phyloP scores from a whole-genome alignment of 2,329 filamentous ascomycete species.

The Cryphonectria radicalis region DNA sequence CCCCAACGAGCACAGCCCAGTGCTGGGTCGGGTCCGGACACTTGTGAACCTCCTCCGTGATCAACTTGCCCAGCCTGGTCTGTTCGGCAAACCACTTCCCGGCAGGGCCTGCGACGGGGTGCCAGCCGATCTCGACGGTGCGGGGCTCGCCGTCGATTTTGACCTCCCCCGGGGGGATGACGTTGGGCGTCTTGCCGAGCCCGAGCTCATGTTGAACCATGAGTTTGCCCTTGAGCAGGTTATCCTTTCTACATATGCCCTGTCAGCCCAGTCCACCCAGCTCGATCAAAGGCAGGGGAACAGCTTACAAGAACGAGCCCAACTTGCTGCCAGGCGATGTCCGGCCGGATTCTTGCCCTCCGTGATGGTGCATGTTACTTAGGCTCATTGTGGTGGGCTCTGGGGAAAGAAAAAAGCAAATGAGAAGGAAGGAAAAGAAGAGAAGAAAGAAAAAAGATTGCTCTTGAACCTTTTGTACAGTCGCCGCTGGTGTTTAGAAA shows the following conservation, averaged over 20 bases:
- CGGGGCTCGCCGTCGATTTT: constrained; percentile 43
- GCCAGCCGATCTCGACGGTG: constrained; percentile 60
- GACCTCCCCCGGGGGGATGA: constrained; percentile 46
- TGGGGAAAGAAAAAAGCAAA: background rate
- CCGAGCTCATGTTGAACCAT: constrained; percentile 49
- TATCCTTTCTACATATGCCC: constrained; percentile 33
- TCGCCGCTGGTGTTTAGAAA: background rate
- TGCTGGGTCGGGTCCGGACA: constrained; percentile 65
- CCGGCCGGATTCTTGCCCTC: constrained; percentile 18
- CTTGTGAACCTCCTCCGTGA: constrained; percentile 57
- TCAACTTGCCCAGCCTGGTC: constrained; percentile 58
- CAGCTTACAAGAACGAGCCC: constrained; percentile 24
- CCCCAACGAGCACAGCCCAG: constrained; percentile 62
- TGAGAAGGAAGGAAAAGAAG: background rate
- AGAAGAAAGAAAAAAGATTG: background rate
- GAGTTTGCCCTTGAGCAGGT: constrained; percentile 45
- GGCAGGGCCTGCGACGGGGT: constrained; percentile 59
- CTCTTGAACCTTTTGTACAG: background rate
- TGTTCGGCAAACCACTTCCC: constrained; percentile 64
- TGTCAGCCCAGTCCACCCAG: background rate
- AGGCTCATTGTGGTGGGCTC: background rate
- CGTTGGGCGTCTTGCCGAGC: constrained; percentile 49
- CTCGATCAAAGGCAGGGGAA: background rate
- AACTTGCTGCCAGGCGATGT: constrained; percentile 21
- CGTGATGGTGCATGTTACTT: background rate